Percentiles rank a stretch among this genome's conserved stretches.
phyloP scores from a whole-genome alignment of 257 asterid genomes.

The Salvia hispanica region DNA sequence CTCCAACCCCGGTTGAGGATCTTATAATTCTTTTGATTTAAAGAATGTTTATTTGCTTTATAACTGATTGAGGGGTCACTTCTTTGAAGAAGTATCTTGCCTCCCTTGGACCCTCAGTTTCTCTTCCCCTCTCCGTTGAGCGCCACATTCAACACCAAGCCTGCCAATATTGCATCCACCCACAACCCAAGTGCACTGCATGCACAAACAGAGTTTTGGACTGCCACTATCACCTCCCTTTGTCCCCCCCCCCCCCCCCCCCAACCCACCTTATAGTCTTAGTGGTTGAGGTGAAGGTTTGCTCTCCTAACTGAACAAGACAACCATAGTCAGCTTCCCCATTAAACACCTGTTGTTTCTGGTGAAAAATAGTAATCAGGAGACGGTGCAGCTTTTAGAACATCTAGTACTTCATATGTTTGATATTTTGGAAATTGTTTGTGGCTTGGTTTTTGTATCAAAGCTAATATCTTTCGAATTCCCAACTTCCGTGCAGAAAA shows the following conservation, averaged over 20 bases:
- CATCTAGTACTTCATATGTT: not conserved
- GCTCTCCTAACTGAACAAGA: not conserved
- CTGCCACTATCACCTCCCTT: too few species aligned
- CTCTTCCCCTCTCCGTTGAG: too few species aligned
- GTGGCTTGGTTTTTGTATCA: not conserved
- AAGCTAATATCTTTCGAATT: slow-evolving; percentile 9
- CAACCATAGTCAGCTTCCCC: not conserved
- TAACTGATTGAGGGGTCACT: not conserved
- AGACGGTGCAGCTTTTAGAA: not conserved
- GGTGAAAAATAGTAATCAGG: not conserved
- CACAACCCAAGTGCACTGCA: not conserved
- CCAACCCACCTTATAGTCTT: not conserved
- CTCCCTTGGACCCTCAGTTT: too few species aligned
- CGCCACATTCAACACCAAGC: not conserved
- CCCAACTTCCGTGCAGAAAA: slow-evolving; percentile 62
- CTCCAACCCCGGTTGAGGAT: not conserved
- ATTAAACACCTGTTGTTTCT: not conserved
- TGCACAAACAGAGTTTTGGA: not conserved
- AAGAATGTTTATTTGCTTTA: not conserved
- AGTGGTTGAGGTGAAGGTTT: not conserved
- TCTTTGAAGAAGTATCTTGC: too few species aligned
- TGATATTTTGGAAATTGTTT: not conserved
- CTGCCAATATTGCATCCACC: not conserved
- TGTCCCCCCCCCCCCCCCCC: too few species aligned
- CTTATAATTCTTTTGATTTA: too few species aligned